phyloP scores from a whole-genome alignment of 495 filamentous ascomycete species.

The Penicillium turbatum region DNA sequence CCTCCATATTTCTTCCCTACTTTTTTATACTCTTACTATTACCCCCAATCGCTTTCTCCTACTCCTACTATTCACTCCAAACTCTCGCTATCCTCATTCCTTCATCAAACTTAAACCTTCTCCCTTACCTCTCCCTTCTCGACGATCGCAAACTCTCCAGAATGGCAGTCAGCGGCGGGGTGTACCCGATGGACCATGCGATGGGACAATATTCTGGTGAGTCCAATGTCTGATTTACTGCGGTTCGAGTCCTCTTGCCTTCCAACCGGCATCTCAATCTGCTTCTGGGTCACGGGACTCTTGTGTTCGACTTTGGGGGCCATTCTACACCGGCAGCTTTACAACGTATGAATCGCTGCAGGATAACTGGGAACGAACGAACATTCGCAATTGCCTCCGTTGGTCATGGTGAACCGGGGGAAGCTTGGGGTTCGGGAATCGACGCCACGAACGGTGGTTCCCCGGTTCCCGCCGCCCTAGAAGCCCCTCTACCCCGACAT shows the following conservation, averaged over 20 bases:
- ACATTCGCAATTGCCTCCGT: background rate
- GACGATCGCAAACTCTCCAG: conserved; percentile 2
- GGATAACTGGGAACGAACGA: background rate
- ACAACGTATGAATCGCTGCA: background rate
- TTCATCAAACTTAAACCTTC: background rate
- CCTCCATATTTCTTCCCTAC: background rate
- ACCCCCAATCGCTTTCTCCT: no score
- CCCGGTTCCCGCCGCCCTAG: background rate
- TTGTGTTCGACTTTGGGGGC: background rate
- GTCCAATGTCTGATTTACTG: conserved; percentile 1
- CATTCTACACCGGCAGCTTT: background rate
- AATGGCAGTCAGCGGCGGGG: conserved; percentile 24
- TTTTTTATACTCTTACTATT: background rate
- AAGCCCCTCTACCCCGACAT: background rate
- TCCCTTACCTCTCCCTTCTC: conserved; percentile 6
- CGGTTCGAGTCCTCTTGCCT: background rate
- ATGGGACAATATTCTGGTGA: conserved; percentile 23
- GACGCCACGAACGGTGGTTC: background rate
- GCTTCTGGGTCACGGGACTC: background rate
- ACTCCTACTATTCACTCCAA: background rate
- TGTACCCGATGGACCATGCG: conserved; percentile 23
- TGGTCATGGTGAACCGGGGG: background rate
- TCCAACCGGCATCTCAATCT: background rate
- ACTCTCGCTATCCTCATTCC: background rate
- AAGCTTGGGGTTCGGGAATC: background rate